These are phyloP conservation scores for Sarocladium brachiariae DNA, from an alignment of 2,329 filamentous ascomycete genomes.

Conservation along the genomic window DNA sequence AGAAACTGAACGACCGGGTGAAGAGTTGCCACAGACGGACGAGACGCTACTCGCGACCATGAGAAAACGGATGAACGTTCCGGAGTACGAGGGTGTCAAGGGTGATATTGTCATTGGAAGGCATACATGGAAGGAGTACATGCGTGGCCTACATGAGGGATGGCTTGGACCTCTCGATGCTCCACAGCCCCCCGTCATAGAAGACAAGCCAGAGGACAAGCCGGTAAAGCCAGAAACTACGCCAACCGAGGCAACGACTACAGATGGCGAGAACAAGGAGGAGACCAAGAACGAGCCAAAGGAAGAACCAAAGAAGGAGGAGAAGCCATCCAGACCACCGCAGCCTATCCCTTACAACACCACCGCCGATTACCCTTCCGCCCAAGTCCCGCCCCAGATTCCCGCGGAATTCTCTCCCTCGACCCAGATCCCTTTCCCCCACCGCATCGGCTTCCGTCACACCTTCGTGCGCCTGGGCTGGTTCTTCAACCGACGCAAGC, in stretches of 20 bases:
- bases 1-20: constrained; percentile 46
- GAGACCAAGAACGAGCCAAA: constrained; percentile 23
- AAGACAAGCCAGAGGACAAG: constrained; percentile 18
- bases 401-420: constrained; percentile 69
- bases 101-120: constrained; percentile 87
- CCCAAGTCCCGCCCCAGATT: constrained; percentile 55
- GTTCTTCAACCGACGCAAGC: constrained; percentile 74
- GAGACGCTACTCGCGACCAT: constrained; percentile 55
- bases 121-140: constrained; percentile 96
- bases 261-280: constrained; percentile 25
- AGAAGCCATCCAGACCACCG: constrained; percentile 49
- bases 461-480: constrained; percentile 81
- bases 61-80: constrained; percentile 59
- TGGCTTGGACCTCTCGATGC: constrained; percentile 82
- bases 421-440: constrained; percentile 69
- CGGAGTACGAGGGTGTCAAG: constrained; percentile 63
- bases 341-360: constrained; percentile 70
- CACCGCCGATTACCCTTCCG: constrained; percentile 62
- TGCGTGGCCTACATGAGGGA: constrained; percentile 87
- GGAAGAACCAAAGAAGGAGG: constrained; percentile 23
- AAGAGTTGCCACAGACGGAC: constrained; percentile 38
- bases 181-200: constrained; percentile 33
- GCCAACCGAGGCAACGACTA: constrained; percentile 14
- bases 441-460: constrained; percentile 87
- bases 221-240: constrained; percentile 15